These are phyloP conservation scores for Paramecium primaurelia DNA, from an alignment of 73 alveolate genomes.

Conservation along the genomic window DNA sequence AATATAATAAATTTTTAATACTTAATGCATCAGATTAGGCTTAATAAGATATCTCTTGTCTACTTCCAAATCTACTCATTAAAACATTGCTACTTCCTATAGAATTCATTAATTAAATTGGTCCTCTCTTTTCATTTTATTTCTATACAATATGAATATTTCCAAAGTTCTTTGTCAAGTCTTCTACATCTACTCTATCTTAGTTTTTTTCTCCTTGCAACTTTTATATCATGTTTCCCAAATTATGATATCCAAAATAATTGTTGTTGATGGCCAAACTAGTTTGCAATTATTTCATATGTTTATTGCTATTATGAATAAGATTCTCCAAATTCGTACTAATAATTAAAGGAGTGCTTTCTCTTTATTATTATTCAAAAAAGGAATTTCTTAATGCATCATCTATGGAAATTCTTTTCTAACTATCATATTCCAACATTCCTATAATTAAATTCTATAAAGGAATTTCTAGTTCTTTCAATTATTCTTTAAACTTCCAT, in stretches of 20 bases:
- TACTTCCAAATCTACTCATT: neutral
- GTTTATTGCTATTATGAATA: neutral
- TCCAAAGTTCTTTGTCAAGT: neutral
- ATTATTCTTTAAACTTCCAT: conserved; percentile 4
- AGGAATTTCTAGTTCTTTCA: neutral
- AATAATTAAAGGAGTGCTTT: neutral
- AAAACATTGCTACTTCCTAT: neutral
- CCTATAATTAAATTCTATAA: neutral
- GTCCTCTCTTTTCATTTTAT: neutral
- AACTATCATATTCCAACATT: conserved; percentile 69
- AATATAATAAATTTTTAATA: neutral
- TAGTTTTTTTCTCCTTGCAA: neutral
- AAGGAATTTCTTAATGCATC: conserved; percentile 86
- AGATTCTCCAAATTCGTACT: neutral
- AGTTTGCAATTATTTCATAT: neutral
- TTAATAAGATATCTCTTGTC: neutral
- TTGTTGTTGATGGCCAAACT: neutral
- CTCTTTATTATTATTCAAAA: conserved; percentile 51
- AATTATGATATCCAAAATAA: neutral
- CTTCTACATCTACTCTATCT: neutral
- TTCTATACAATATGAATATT: conserved; percentile 3
- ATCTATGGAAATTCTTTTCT: conserved; percentile 82
- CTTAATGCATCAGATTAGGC: neutral
- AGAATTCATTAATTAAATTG: conserved; percentile 7
- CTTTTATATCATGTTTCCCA: neutral